Conservation (phyloP, 2,329 filamentous ascomycete species). For the Amauroascus verrucosus region DNA sequence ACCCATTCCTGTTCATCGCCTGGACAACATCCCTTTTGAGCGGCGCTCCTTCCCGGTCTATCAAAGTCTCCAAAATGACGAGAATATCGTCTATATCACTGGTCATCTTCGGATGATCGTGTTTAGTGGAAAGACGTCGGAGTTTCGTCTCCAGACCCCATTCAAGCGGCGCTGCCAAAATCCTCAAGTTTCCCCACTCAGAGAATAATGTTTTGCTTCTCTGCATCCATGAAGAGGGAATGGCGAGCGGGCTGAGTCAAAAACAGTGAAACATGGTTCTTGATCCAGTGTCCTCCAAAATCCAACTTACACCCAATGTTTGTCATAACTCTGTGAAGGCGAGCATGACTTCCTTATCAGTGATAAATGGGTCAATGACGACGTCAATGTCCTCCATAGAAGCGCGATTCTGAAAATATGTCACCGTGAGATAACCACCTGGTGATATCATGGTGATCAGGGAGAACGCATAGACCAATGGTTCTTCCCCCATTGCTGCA, state of each 20-base stretch:
- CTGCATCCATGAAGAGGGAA: constrained; percentile 5
- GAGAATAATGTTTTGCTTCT: constrained; percentile 13
- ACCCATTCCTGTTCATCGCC: constrained; percentile 12
- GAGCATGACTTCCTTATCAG: constrained; percentile 24
- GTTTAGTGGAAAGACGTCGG: constrained; percentile 4
- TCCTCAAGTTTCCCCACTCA: constrained; percentile 7
- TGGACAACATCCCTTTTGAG: constrained; percentile 9
- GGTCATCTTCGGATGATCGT: background rate
- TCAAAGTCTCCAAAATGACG: constrained; percentile 10
- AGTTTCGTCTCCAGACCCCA: constrained; percentile 14
- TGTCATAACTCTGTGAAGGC: constrained; percentile 18
- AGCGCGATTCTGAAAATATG: constrained; percentile 23
- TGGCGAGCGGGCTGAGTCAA: background rate
- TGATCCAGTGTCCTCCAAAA: constrained; percentile 10
- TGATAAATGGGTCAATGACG: constrained; percentile 24
- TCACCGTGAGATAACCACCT: constrained; percentile 25
- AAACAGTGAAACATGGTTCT: constrained; percentile 10
- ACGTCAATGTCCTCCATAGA: constrained; percentile 26
- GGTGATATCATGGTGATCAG: constrained; percentile 26
- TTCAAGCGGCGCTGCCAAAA: constrained; percentile 13
- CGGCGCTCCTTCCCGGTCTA: constrained; percentile 5
- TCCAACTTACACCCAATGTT: background rate
- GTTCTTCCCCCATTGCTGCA: constrained; percentile 22
- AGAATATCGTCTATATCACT: constrained; percentile 12
- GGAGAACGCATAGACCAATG: constrained; percentile 25